Conservation (phyloP, 805 yeast genomes). For the Candida dendrica region DNA sequence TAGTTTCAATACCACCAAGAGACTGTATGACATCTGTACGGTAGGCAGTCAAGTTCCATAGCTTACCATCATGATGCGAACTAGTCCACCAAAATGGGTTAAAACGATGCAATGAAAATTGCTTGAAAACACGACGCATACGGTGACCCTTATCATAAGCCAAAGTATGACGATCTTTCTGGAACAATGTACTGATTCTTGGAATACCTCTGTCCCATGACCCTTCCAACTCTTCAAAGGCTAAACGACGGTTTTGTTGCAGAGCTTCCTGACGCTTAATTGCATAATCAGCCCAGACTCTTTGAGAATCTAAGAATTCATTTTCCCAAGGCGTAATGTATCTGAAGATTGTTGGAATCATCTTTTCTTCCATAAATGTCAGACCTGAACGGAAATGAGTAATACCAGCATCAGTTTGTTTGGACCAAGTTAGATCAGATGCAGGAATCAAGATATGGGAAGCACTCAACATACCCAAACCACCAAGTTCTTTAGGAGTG, state of each 20-base stretch:
- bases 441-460: slow-evolving; percentile 94
- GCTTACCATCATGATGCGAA: slow-evolving; percentile 86
- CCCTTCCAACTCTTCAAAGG: slow-evolving; percentile 89
- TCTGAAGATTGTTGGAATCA: slow-evolving; percentile 89
- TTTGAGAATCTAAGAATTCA: slow-evolving; percentile 86
- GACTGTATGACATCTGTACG: slow-evolving; percentile 96
- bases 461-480: slow-evolving; percentile 95
- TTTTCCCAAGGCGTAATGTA: slow-evolving; percentile 96
- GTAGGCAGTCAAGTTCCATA: slow-evolving; percentile 91
- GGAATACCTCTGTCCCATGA: slow-evolving; percentile 98
- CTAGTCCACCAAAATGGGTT: slow-evolving; percentile 98
- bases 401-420: slow-evolving; percentile 89
- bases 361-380: slow-evolving; percentile 69
- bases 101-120: slow-evolving; percentile 59
- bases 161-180: slow-evolving; percentile 87
- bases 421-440: slow-evolving; percentile 84
- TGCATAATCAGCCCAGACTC: slow-evolving; percentile 98
- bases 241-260: slow-evolving; percentile 75
- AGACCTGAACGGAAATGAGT: slow-evolving; percentile 93
- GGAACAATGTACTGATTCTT: slow-evolving; percentile 89
- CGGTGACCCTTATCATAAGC: slow-evolving; percentile 95
- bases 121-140: slow-evolving; percentile 70
- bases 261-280: slow-evolving; percentile 81
- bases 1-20: slow-evolving; percentile 94
- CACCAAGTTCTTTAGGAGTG: slow-evolving; percentile 96